Conservation (phyloP, 768 basidiomycete species). For the Pleurotus sapidus region DNA sequence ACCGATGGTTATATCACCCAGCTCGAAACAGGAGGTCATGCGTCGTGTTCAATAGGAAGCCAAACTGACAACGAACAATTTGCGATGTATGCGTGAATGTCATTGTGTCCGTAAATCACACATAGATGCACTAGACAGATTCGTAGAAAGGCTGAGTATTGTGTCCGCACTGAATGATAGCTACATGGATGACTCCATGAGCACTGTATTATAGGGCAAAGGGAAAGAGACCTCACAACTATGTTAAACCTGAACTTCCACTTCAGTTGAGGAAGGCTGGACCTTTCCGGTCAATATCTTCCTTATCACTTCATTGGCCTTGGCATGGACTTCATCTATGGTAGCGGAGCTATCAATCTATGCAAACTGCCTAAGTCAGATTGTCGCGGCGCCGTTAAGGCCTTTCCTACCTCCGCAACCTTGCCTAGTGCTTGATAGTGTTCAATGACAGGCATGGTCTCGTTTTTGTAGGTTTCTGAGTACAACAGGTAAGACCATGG, state of each 20-base stretch:
- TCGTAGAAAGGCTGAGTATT: slow-evolving; percentile 6
- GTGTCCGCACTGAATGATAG: background rate
- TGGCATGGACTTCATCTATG: slow-evolving; percentile 69
- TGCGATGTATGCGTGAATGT: slow-evolving; percentile 42
- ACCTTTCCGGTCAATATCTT: background rate
- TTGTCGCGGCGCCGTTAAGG: background rate
- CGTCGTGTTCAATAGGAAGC: slow-evolving; percentile 41
- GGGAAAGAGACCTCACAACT: background rate
- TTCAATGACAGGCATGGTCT: slow-evolving; percentile 92
- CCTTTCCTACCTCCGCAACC: slow-evolving; percentile 65
- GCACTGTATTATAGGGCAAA: background rate
- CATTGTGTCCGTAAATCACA: no score
- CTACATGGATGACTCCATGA: background rate
- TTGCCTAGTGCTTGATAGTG: slow-evolving; percentile 67
- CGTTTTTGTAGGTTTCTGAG: slow-evolving; percentile 77
- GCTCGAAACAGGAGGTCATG: slow-evolving; percentile 61
- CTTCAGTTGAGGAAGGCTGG: background rate
- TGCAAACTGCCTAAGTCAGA: slow-evolving; percentile 19
- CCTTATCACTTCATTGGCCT: slow-evolving; percentile 51
- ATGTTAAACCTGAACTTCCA: slow-evolving; percentile 1
- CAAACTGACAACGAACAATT: slow-evolving; percentile 36
- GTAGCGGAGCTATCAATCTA: slow-evolving; percentile 70
- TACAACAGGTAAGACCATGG: background rate
- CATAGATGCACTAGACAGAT: background rate
- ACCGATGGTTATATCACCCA: slow-evolving; percentile 71